phyloP scores from a whole-genome alignment of 306 rosid genomes.

The Vicia villosa region DNA sequence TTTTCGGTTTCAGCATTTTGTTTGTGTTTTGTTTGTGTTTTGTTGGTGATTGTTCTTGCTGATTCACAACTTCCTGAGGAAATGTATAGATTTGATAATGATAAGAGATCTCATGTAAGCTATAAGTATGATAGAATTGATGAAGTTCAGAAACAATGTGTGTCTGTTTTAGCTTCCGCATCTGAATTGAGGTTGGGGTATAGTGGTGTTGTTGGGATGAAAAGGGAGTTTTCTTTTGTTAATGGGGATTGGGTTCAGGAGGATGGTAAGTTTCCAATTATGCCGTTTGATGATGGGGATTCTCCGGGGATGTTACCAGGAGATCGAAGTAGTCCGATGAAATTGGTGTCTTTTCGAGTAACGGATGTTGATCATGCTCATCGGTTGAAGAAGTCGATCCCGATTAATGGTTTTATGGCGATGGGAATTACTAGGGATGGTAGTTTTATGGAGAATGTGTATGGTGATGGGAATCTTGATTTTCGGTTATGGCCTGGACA shows the following conservation, averaged over 20 bases:
- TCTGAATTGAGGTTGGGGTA: constrained; percentile 62
- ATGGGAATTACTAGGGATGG: constrained; percentile 64
- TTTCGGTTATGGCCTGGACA: constrained; percentile 67
- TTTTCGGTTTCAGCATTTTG: constrained; percentile 44
- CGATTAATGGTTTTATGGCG: constrained; percentile 58
- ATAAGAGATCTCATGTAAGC: constrained; percentile 37
- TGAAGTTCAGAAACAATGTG: constrained; percentile 76
- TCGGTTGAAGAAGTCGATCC: constrained; percentile 58
- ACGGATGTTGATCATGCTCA: constrained; percentile 62
- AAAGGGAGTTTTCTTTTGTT: constrained; percentile 60
- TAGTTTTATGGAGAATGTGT: constrained; percentile 39
- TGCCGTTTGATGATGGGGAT: constrained; percentile 62
- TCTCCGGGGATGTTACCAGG: constrained; percentile 22
- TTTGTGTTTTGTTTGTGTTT: constrained; percentile 49
- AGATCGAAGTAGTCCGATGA: constrained; percentile 39
- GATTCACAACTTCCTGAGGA: constrained; percentile 46
- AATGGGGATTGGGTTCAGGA: constrained; percentile 89
- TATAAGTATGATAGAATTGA: constrained; percentile 65
- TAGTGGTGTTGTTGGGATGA: constrained; percentile 45
- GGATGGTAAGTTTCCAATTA: constrained; percentile 59
- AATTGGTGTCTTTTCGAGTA: constrained; percentile 73
- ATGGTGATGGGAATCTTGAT: constrained; percentile 46
- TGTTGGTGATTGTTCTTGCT: constrained; percentile 49
- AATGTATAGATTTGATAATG: constrained; percentile 33
- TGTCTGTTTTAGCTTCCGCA: constrained; percentile 63